Evolutionary conservation across 2,329 filamentous ascomycete genomes (phyloP).

Genomic region (Tolypocladium nubicola): DNA sequence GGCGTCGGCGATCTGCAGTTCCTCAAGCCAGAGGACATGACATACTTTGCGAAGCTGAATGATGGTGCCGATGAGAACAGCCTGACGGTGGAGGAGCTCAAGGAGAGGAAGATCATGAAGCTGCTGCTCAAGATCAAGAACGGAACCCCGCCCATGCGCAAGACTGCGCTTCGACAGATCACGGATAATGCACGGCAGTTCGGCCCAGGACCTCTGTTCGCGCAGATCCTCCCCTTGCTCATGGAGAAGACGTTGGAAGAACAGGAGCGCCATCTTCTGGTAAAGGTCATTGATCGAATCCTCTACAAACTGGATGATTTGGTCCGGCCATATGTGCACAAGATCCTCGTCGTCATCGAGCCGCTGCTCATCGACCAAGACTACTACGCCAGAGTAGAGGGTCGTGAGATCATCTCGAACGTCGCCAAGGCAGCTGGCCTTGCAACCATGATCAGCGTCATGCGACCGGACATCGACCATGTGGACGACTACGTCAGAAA

Average conservation of each 20-base stretch:
- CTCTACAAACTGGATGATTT: slow-evolving; percentile 97
- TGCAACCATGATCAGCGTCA: slow-evolving; percentile 98
- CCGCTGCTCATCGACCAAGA: slow-evolving; percentile 98
- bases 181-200: slow-evolving; percentile 97
- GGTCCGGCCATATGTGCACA: slow-evolving; percentile 92
- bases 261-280: slow-evolving; percentile 92
- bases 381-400: slow-evolving; percentile 96
- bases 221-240: slow-evolving; percentile 89
- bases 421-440: slow-evolving; percentile 92
- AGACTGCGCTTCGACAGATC: slow-evolving; percentile 91
- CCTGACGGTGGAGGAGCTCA: slow-evolving; percentile 87
- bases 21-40: slow-evolving; percentile 98
- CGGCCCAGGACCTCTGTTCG: slow-evolving; percentile 86
- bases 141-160: slow-evolving; percentile 95
- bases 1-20: slow-evolving; percentile 94
- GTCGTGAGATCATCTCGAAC: slow-evolving; percentile 97
- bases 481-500: slow-evolving; percentile 98
- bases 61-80: slow-evolving; percentile 87
- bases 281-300: slow-evolving; percentile 98
- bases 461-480: slow-evolving; percentile 97
- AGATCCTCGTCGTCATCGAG: slow-evolving; percentile 97
- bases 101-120: slow-evolving; percentile 98
- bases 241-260: slow-evolving; percentile 99
- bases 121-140: slow-evolving; percentile 97
- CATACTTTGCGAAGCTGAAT: slow-evolving; percentile 95